Conservation (phyloP, 2,329 filamentous ascomycete species). For the Calycina herbarum region DNA sequence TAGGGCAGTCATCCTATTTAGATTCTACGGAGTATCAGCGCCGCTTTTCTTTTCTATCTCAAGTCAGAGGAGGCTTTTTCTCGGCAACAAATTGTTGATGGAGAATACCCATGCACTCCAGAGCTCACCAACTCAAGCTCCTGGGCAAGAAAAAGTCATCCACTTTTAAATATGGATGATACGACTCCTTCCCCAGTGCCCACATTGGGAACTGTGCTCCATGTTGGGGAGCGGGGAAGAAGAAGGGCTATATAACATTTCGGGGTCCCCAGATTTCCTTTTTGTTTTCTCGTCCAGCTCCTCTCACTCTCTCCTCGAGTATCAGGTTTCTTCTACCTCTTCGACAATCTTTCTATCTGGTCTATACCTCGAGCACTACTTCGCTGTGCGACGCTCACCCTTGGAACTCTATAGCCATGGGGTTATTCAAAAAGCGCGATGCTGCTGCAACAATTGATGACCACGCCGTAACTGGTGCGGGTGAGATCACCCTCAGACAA, state of each 20-base stretch:
- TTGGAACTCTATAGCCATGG: not conserved
- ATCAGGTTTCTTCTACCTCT: not conserved
- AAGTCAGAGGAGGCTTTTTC: not conserved
- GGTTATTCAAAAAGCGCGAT: conserved; percentile 36
- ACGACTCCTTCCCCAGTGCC: not conserved
- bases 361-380: not conserved
- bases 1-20: not conserved
- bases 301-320: not conserved
- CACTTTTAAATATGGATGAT: not conserved
- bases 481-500: conserved; percentile 68
- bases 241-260: not conserved
- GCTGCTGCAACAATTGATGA: conserved; percentile 60
- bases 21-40: not conserved
- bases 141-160: not conserved
- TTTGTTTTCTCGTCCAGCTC: not conserved
- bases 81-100: not conserved
- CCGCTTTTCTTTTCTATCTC: not conserved
- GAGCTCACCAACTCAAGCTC: too few relatives aligned
- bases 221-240: not conserved
- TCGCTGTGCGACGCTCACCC: not conserved
- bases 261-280: not conserved
- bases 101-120: not conserved
- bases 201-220: not conserved
- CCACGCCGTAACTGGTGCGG: conserved; percentile 62
- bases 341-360: not conserved